Conservation (phyloP, 2,329 filamentous ascomycete genomes). For the Cladosporium oxysporum region DNA sequence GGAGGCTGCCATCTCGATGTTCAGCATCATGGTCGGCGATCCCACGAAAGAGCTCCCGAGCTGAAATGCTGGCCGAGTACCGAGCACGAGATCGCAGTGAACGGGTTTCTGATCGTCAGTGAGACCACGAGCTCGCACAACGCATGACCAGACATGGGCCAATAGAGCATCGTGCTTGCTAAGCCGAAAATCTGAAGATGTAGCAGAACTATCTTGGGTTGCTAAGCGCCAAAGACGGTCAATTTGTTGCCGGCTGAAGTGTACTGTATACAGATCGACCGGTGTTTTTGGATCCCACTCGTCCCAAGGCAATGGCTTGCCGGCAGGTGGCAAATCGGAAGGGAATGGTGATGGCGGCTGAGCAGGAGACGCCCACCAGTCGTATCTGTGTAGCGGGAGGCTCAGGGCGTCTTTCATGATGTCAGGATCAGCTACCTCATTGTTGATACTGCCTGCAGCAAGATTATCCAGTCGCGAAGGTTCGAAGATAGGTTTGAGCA, state of each 20-base stretch:
- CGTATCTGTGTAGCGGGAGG: slow-evolving; percentile 19
- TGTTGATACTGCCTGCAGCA: slow-evolving; percentile 14
- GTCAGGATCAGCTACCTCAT: not conserved
- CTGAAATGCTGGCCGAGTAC: slow-evolving; percentile 10
- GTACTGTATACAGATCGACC: slow-evolving; percentile 12
- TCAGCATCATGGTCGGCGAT: slow-evolving; percentile 20
- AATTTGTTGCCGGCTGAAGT: slow-evolving; percentile 14
- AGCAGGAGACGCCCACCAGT: slow-evolving; percentile 14
- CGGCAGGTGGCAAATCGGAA: not conserved
- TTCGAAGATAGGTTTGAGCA: slow-evolving; percentile 1
- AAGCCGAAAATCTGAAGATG: not conserved
- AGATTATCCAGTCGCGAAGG: slow-evolving; percentile 1
- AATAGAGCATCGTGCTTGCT: slow-evolving; percentile 20
- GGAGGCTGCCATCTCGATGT: slow-evolving; percentile 19
- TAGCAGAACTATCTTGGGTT: not conserved
- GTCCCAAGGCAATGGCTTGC: slow-evolving; percentile 6
- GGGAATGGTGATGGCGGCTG: slow-evolving; percentile 12
- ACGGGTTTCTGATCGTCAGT: not conserved
- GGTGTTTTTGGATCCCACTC: slow-evolving; percentile 10
- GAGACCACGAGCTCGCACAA: slow-evolving; percentile 17
- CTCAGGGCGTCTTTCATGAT: slow-evolving; percentile 3
- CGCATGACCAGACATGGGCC: slow-evolving; percentile 21
- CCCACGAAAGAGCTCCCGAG: slow-evolving; percentile 13
- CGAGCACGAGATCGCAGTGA: slow-evolving; percentile 17
- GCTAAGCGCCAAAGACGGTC: slow-evolving; percentile 11